These are phyloP conservation scores for Mycena metata DNA, from an alignment of 768 basidiomycete species.

Conservation along the genomic window DNA sequence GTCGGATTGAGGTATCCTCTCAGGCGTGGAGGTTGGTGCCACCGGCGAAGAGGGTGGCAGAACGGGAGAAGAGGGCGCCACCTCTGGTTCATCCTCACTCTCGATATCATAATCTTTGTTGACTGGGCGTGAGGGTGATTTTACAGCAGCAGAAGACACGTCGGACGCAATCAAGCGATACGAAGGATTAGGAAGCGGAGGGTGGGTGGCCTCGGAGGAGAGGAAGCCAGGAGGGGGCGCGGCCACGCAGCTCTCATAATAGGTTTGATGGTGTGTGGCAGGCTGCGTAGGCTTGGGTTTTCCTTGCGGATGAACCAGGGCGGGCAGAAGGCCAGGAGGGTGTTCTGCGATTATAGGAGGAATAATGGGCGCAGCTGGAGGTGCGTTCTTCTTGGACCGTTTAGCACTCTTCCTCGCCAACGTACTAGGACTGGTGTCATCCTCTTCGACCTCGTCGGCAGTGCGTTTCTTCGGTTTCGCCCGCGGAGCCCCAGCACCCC, in stretches of 20 bases:
- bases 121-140: neutral
- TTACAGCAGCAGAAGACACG: constrained; percentile 25
- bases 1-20: constrained; percentile 15
- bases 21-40: constrained; percentile 44
- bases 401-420: constrained; percentile 43
- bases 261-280: constrained; percentile 79
- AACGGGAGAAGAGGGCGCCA: constrained; percentile 24
- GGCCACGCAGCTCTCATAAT: constrained; percentile 71
- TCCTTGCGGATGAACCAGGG: constrained; percentile 33
- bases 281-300: constrained; percentile 55
- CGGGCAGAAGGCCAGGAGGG: constrained; percentile 34
- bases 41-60: constrained; percentile 35
- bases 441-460: constrained; percentile 40
- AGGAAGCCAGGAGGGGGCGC: constrained; percentile 58
- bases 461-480: constrained; percentile 56
- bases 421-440: constrained; percentile 23
- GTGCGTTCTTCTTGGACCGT: constrained; percentile 43
- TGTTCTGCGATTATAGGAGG: constrained; percentile 22
- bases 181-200: constrained; percentile 70
- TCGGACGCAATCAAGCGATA: constrained; percentile 53
- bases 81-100: constrained; percentile 25
- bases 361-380: constrained; percentile 10
- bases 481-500: neutral
- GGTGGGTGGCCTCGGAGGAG: constrained; percentile 79
- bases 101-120: constrained; percentile 25